Base-by-base conservation (phyloP, 305 asterid species). In the Solanum aculeatissimum region DNA sequence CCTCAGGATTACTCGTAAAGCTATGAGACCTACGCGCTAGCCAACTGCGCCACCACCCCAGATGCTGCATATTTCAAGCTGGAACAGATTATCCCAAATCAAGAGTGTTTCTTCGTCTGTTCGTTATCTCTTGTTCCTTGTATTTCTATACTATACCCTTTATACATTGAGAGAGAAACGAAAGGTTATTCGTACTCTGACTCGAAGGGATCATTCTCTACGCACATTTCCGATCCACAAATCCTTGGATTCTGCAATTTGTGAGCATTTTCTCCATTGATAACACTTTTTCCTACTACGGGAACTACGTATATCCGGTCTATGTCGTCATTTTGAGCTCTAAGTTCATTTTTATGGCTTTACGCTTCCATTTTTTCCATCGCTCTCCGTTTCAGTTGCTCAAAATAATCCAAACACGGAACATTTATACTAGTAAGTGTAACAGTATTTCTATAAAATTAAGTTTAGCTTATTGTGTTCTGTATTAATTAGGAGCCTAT, bases 1-100 rank as follows among this genome's bases (percentile, higher is more conserved):
- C 96, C 97, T 92, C 96, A 92, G 97, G 96, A 94, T 93, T 0
- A 92, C 97, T 93, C 96, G 40, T 35, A 35, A 35, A 38, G 77
- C 97, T 93, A 92, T 89, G 94, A 91, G 94, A 92, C 94, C 93
- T 93, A 92, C 91, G 93, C 95, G 94, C 95, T 91, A 90, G 94
- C 95, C 94, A 93, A 93, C 93, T 93, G 92, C 92, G 95, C 97
- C 95, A 68, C 47, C 75, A 18, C 47, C 75, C 75, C 75, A 2
- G 4, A n/a, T 10, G 16, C 5, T 5, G 5, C 6, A 1, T 0
- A 35, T 35, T 35, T 35, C 38, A 35, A 2, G n/a, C n/a, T n/a
- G n/a, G n/a, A n/a, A n/a, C n/a, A n/a, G n/a, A n/a, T n/a, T n/a
- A n/a, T n/a, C n/a, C n/a, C n/a, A n/a, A n/a, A n/a, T n/a, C n/a